These are phyloP conservation scores for Dothideomycetes sp. DNA, from an alignment of 2,329 filamentous ascomycete genomes.

Conservation along the genomic window DNA sequence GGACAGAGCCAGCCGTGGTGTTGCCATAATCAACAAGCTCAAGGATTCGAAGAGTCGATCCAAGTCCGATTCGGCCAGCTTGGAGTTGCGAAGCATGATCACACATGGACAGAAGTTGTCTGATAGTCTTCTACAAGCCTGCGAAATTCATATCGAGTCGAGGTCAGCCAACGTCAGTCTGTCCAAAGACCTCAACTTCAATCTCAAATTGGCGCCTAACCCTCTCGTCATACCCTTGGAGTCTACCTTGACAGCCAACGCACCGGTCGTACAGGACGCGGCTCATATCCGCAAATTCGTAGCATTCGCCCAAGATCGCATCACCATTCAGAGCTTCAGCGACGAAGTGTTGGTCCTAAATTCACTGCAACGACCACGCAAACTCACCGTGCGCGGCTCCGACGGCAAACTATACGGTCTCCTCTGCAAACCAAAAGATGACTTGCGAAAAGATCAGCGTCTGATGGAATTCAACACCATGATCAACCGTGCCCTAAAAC, in stretches of 20 bases:
- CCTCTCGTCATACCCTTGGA: constrained; percentile 84
- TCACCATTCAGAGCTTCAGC: constrained; percentile 70
- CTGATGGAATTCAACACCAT: constrained; percentile 99
- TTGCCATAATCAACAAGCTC: constrained; percentile 25
- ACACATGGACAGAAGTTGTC: constrained; percentile 73
- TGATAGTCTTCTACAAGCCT: constrained; percentile 70
- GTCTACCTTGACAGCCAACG: constrained; percentile 67
- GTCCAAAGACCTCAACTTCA: constrained; percentile 69
- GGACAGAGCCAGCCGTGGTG: constrained; percentile 53
- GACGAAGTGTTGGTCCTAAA: constrained; percentile 86
- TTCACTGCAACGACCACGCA: constrained; percentile 85
- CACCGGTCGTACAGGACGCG: constrained; percentile 64
- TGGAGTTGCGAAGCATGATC: constrained; percentile 63
- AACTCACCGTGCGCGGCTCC: constrained; percentile 77
- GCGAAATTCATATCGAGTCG: constrained; percentile 66
- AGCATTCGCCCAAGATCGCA: constrained; percentile 76
- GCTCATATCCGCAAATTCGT: constrained; percentile 62
- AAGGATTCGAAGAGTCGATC: constrained; percentile 47
- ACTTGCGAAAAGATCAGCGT: constrained; percentile 91
- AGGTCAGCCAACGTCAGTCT: constrained; percentile 67
- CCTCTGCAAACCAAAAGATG: constrained; percentile 95
- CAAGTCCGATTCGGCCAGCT: constrained; percentile 42
- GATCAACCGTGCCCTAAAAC: constrained; percentile 91
- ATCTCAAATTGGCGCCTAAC: constrained; percentile 71
- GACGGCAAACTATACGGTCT: constrained; percentile 84